Evolutionary conservation across 306 rosid species (phyloP), one percentile per base, ranked within the genome.

Genomic region (Luffa acutangula): DNA sequence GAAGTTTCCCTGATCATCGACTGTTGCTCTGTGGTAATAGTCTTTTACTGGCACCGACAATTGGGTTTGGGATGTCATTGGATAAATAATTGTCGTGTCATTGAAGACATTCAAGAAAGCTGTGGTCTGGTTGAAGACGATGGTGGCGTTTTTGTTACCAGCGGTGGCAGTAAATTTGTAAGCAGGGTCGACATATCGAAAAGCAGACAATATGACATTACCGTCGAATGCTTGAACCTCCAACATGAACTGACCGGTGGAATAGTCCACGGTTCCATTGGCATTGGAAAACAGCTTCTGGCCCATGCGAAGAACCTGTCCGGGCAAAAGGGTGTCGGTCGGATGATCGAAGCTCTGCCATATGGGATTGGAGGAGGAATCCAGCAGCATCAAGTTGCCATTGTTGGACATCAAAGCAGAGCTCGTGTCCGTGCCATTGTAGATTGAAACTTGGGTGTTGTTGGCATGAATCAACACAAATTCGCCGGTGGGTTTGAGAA

Each of bases 1-100:
- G n/a, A 84, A 84, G 49, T 80, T 82, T 31, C 86, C 90, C 1
- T 57, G 46, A 73, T 82, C 82, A 9, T 84, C 73, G 46, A 84
- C 43, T 31, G 34, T 48, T 34, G 79, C 87, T 45, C 80, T 79
- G 37, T 82, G 83, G 34, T 84, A 87, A 62, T 67, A 84, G 33
- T 81, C 75, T n/a, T 69, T 10, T 4, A 84, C 59, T 34, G 85
- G 53, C 9, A 4, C 33, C 0, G 18, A 11, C 17, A 59, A 58
- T 15, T 43, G 42, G 4, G 25, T 43, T 11, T 11, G 1, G 1
- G 9, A 79, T 8, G 86, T 67, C 83, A 82, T 78, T 3, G 60
- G 6, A 11, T 0, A 52, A 66, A 83, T 69, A 0, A 37, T 14
- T 5, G 33, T 34, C 4, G 78, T 78, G 39, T 56, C 78, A 41